Conservation (phyloP, 345 rosid species). For the Rhodomyrtus tomentosa region DNA sequence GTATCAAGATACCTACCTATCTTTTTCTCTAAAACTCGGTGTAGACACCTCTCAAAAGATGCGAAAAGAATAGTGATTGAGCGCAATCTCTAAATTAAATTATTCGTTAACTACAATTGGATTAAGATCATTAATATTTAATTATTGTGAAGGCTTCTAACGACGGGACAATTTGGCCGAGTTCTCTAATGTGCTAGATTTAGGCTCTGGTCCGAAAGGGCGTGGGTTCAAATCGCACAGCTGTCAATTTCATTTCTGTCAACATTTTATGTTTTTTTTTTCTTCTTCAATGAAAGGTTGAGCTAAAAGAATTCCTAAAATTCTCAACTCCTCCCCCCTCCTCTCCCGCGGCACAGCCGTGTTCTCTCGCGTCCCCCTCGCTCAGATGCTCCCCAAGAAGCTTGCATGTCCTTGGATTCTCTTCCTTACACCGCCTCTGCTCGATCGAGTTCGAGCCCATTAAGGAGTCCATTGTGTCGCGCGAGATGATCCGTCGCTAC, state of each 20-base stretch:
- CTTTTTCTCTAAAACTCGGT: not conserved
- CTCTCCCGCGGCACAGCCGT: constrained; percentile 13
- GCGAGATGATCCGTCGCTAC: constrained; percentile 22
- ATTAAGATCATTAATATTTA: not conserved
- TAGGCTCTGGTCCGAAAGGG: constrained; percentile 99
- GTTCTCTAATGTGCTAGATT: constrained; percentile 99
- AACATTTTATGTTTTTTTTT: not conserved
- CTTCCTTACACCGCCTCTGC: constrained; percentile 7
- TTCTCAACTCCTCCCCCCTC: constrained; percentile 6
- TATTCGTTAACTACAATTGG: too few relatives aligned
- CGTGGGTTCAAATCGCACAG: constrained; percentile 99
- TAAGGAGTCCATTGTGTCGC: constrained; percentile 17
- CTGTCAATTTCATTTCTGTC: constrained; percentile 24
- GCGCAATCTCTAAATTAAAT: not conserved
- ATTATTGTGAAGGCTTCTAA: not conserved
- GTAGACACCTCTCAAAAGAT: not conserved
- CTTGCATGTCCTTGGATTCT: constrained; percentile 2
- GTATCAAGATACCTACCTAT: not conserved
- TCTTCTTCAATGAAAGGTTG: not conserved
- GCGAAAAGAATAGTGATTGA: not conserved
- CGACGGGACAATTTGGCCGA: constrained; percentile 81
- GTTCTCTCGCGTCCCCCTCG: not conserved
- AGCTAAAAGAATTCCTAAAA: not conserved
- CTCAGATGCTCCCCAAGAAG: not conserved
- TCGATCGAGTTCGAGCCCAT: constrained; percentile 20